Evolutionary conservation across 805 yeast species (phyloP).

Genomic region (Cyberlindnera veronae): DNA sequence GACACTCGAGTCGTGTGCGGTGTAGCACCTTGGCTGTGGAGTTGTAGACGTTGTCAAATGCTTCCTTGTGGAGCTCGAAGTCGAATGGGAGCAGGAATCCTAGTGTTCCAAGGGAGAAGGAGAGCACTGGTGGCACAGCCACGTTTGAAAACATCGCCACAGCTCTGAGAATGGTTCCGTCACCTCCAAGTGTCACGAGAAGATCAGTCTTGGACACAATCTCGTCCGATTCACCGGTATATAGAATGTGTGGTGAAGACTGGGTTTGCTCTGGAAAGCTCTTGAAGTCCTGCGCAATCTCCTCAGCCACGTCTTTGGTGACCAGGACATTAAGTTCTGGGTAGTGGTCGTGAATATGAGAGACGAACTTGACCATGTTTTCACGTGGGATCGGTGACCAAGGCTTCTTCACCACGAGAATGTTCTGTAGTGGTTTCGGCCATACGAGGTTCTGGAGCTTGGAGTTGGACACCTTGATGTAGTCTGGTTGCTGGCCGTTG

Average conservation of each 20-base stretch:
- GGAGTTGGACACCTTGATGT: conserved; percentile 51
- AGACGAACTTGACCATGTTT: conserved; percentile 65
- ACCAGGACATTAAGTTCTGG: conserved; percentile 78
- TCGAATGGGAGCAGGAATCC: conserved; percentile 91
- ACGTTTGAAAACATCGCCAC: conserved; percentile 71
- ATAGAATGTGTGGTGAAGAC: conserved; percentile 40
- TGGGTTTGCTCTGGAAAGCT: conserved; percentile 22
- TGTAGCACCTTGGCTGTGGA: conserved; percentile 71
- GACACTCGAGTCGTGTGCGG: conserved; percentile 77
- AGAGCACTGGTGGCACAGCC: conserved; percentile 81
- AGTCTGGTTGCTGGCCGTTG: conserved; percentile 43
- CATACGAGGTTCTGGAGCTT: conserved; percentile 64
- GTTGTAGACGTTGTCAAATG: conserved; percentile 63
- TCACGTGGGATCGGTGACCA: conserved; percentile 60
- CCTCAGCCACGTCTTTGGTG: conserved; percentile 70
- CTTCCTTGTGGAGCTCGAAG: conserved; percentile 53
- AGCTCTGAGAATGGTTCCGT: conserved; percentile 86
- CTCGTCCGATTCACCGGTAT: conserved; percentile 55
- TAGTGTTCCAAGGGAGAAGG: conserved; percentile 86
- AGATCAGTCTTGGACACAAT: conserved; percentile 70
- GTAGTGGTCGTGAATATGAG: conserved; percentile 55
- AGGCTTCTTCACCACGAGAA: conserved; percentile 82
- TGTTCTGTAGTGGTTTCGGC: conserved; percentile 70
- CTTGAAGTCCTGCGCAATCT: conserved; percentile 39
- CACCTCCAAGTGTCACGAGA: conserved; percentile 91